phyloP scores from a whole-genome alignment of 345 rosid genomes.

The Kernera saxatilis region DNA sequence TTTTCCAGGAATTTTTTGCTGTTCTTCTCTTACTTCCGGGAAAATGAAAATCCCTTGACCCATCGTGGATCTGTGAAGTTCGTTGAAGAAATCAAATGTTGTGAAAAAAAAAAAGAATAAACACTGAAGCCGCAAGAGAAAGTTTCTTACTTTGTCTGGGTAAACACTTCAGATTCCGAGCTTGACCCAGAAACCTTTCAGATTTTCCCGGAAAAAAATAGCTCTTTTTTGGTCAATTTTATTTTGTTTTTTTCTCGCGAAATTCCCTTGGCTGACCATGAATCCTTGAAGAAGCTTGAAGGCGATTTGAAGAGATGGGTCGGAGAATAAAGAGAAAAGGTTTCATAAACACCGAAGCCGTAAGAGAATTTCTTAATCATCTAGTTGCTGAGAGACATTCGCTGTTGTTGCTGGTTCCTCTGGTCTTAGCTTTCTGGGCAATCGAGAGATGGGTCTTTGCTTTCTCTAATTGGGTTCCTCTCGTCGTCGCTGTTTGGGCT shows the following conservation, averaged over 20 bases:
- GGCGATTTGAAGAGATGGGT: constrained; percentile 35
- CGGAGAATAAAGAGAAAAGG: constrained; percentile 40
- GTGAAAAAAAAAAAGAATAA: not conserved
- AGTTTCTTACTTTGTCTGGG: not conserved
- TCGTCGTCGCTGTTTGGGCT: constrained; percentile 84
- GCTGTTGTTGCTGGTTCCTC: constrained; percentile 50
- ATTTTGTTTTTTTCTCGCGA: not conserved
- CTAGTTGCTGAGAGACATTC: constrained; percentile 59
- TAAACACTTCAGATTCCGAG: constrained; percentile 2
- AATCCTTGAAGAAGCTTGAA: constrained; percentile 25
- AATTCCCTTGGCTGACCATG: not conserved
- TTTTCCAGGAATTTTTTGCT: not conserved
- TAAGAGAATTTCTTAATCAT: constrained; percentile 47
- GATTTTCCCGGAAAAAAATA: not conserved
- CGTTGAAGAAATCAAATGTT: constrained; percentile 19
- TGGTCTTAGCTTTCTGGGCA: constrained; percentile 61
- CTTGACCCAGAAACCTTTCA: not conserved
- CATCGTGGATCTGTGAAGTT: constrained; percentile 24
- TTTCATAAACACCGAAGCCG: constrained; percentile 38
- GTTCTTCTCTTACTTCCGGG: not conserved
- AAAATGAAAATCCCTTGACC: not conserved
- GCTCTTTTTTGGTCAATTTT: too few relatives aligned
- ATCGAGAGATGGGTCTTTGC: constrained; percentile 87
- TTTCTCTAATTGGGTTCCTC: constrained; percentile 91
- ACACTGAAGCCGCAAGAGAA: not conserved